phyloP scores from a whole-genome alignment of 2,329 filamentous ascomycete species.

The Cephalotrichum gorgonifer region DNA sequence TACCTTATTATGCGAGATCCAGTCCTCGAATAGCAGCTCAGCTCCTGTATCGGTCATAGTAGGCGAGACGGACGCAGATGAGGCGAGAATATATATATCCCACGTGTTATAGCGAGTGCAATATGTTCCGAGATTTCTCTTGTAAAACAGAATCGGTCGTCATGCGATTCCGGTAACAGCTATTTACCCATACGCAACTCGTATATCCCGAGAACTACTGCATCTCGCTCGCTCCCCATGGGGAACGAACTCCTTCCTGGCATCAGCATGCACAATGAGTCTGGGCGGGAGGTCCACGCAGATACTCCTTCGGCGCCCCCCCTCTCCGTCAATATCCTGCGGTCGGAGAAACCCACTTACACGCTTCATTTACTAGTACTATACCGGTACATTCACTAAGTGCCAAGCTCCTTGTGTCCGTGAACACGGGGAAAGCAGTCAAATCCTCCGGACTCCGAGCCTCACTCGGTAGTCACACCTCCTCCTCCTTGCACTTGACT shows the following conservation, averaged over 20 bases:
- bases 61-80: not conserved
- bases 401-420: not conserved
- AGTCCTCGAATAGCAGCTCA: not conserved
- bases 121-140: not conserved
- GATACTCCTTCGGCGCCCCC: not conserved
- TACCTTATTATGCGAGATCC: not conserved
- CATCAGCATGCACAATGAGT: too few species aligned
- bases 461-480: not conserved
- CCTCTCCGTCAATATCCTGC: not conserved
- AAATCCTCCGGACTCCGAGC: not conserved
- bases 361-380: not conserved
- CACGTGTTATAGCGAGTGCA: not conserved
- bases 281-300: too few species aligned
- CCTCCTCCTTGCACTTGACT: not conserved
- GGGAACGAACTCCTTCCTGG: too few species aligned
- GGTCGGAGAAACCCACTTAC: not conserved
- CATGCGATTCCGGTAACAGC: not conserved
- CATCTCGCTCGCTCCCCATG: too few species aligned
- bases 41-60: not conserved
- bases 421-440: not conserved
- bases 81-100: too few species aligned
- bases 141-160: not conserved
- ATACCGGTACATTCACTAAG: not conserved
- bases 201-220: too few species aligned
- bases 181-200: not conserved